Percentiles rank a stretch among this genome's conserved stretches.
phyloP scores from a whole-genome alignment of 805 yeast genomes.

The Deakozyma indianensis region DNA sequence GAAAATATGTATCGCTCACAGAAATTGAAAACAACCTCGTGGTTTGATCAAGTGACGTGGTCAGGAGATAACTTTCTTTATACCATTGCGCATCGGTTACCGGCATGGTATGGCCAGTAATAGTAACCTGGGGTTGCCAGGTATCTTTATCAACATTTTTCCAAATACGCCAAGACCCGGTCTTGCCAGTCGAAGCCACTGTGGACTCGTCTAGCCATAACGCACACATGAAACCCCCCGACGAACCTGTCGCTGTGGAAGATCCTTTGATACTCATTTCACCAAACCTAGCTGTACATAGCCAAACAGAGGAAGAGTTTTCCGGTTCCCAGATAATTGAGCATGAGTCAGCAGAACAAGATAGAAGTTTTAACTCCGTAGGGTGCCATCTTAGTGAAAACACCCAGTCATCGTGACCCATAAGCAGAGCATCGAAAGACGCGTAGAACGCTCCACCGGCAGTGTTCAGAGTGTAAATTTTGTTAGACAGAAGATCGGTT shows the following conservation, averaged over 20 bases:
- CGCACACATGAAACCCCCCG: constrained; percentile 56
- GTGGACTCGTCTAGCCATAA: constrained; percentile 45
- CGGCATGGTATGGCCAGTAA: constrained; percentile 63
- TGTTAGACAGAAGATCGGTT: constrained; percentile 37
- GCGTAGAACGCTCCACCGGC: constrained; percentile 30
- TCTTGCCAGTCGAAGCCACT: constrained; percentile 70
- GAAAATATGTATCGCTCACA: constrained; percentile 40
- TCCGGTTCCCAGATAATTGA: constrained; percentile 93
- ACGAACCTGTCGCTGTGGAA: constrained; percentile 93
- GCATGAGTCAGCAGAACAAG: constrained; percentile 88
- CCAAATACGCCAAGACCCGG: constrained; percentile 90
- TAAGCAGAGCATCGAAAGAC: constrained; percentile 78
- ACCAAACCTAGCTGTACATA: constrained; percentile 67
- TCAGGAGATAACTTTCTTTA: constrained; percentile 39
- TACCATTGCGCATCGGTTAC: constrained; percentile 70
- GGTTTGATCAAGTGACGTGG: constrained; percentile 88
- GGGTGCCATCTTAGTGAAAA: constrained; percentile 76
- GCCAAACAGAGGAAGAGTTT: constrained; percentile 76
- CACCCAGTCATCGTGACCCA: constrained; percentile 99
- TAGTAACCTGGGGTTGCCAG: constrained; percentile 30
- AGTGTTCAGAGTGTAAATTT: constrained; percentile 46
- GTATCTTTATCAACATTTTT: constrained; percentile 15
- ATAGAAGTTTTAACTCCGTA: constrained; percentile 42
- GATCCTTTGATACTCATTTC: constrained; percentile 94
- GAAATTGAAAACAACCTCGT: constrained; percentile 56